Evolutionary conservation across 306 rosid species (phyloP), one percentile per base, ranked within the genome.

Genomic region (Dryas drummondii): DNA sequence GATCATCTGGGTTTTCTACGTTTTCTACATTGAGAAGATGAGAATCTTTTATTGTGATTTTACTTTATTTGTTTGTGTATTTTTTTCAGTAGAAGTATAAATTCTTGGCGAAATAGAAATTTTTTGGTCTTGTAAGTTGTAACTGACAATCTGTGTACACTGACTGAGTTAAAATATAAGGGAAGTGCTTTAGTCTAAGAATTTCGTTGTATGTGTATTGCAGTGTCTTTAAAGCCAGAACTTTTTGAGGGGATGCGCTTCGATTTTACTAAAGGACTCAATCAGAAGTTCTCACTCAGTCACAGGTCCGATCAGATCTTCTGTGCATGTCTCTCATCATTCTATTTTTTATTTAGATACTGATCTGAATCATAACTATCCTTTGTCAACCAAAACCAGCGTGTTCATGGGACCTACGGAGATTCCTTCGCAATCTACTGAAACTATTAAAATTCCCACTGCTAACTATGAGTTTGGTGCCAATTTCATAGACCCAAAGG

Each of bases 201-300:
- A 9, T 3, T 68, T 72, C 5, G 54, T 8, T 80, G 15, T 55
- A 48, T 56, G 57, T 55, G 71, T 4, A 10, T 5, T 73, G 68
- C 85, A 96, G 99, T 92, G 97, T 92, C 99, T n/a, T 84, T 96
- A 48, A 96, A 92, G 70, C 99, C 99, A n/a, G 99, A 92, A 53
- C 85, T 86, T 48, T 96, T 96, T 19, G 99, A 96, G 78, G 99
- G 99, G 22, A 75, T 92, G 94, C 92, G 98, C 13, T 90, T 96
- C 79, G 99, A 96, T 84, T 96, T 96, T 76, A 92, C 96, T 72
- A 96, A 87, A 79, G 91, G 91, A 41, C 96, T 96, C 64, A 96
- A 90, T 77, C 98, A 89, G 63, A 90, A 85, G 78, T 96, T 96
- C 69, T 87, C 99, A 12, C 96, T 96, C 77, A 92, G 97, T 79